Base-by-base conservation (phyloP, 768 basidiomycete genomes). In the Saitozyma sp. region DNA sequence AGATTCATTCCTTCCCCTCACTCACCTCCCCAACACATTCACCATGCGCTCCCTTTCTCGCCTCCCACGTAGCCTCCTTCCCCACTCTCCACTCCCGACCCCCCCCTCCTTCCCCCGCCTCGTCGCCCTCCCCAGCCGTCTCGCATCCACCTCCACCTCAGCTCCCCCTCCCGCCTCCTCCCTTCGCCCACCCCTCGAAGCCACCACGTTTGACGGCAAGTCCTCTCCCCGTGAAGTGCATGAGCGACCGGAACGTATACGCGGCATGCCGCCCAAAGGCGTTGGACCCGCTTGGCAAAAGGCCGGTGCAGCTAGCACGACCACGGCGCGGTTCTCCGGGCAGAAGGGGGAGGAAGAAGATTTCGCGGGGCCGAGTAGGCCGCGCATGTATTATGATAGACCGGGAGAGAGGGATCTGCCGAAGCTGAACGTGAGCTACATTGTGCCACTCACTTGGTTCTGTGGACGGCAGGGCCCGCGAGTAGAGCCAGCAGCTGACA, bases 331-430 rank as follows among this genome's bases (percentile, higher is more conserved):
- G 17, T 1, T 19, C 37, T 19, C 45, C 13, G 48, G 40, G 37
- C 3, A 17, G 40, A 46, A 20, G 42, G 42, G 14, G 7, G 49
- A 9, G 51, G 19, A 46, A 52, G 61, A 67, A 49, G 68, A 65
- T 9, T 79, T 77, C 58, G 67, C 45, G 9, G 78, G 76, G 29
- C 78, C 78, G 0, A 73, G 71, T 61, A 68, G 67, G 43, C 76
- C 76, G 8, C 67, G 78, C 50, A 65, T 77, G 73, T 38, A 69
- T 14, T 79, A 79, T 64, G 71, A 71, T 37, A 49, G 76, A 38
- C 73, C 71, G 6, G 69, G 67, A 7, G 68, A 64, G 42, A 68
- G 73, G 58, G 71, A 72, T 50, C 57, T 79, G 63, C 78, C 78
- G 0, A 65, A 50, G 41, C 39, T 77, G 2, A 61, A 63, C 60